Evolutionary conservation across 2,329 filamentous ascomycete species (phyloP), one percentile per base, ranked within the genome.

Genomic region (Sclerotinia nivalis): DNA sequence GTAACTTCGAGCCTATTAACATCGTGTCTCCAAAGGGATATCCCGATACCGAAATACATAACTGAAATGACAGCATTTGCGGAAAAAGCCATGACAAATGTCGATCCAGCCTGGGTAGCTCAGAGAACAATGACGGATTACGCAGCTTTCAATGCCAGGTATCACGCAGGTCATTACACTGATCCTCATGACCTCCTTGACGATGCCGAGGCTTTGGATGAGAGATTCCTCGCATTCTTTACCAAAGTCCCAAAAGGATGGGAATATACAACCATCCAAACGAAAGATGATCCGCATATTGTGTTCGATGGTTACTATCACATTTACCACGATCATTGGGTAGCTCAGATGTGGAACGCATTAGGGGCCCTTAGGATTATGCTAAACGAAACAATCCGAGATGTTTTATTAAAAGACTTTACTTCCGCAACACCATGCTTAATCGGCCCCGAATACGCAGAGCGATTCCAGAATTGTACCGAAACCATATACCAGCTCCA

Each of bases 1-100:
- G 80, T 86, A 4, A 83, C 81, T 45, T 82, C 86, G 68, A 83
- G 81, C 67, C 80, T 85, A 47, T 79, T 86, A 70, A 83, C 87
- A 72, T 83, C 80, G 71, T 87, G 85, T 74, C 82, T 87, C 20
- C 84, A 86, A 70, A 81, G 80, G 60, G 81, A 81, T 25, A 76
- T 83, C 37, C 82, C 84, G 10, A 82, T 87, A 78, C 86, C 85
- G 3, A 76, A 80, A 31, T 77, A 81, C 56, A 78, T 88, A 62
- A 77, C 84, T 40, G 79, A 84, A 34, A 81, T 86, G 31, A 81
- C 84, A 62, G 75, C 78, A 22, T 79, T 83, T 65, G 79, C 85
- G 45, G 77, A 79, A 18, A 76, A 79, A 59, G 74, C 78, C 8
- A 74, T 80, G 3, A 76, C 79, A n/a, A 77, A 77, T 5, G 77